Base-by-base conservation (phyloP, 2,329 filamentous ascomycete genomes). In the Diaporthe sp. region DNA sequence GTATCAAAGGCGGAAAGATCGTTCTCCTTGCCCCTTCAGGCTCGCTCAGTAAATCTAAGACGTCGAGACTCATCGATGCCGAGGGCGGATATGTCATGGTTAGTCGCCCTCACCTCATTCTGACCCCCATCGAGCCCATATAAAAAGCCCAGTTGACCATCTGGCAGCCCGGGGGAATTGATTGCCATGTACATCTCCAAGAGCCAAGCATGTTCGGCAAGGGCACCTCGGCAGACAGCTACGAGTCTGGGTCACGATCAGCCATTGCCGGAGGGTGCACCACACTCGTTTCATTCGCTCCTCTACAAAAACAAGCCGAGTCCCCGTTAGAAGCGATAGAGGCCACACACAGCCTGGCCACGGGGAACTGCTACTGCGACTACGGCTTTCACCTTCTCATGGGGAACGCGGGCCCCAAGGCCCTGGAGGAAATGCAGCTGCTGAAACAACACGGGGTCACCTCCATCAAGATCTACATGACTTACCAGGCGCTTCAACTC, bases 201-300 rank as follows among this genome's bases (percentile, higher is more conserved):
- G 83, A 85, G 77, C 83, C 82, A 17, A 81, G 78, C 66, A 76
- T 83, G 76, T 82, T 83, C 50, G 80, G 81, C 58, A 79, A 80
- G 71, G 79, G 81, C 2, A 76, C 76, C 6, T 81, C 81, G 5
- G 78, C 80, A 19, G 83, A 85, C 77, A 82, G 77, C 25, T 84
- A 78, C 56, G 79, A 78, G 70, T 70, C 76, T 25, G 75, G 73
- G 0, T 87, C 88, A 0, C 83, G 89, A 12, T 88, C 85, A 30
- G 90, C 89, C 6, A 84, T 91, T 70, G 88, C 88, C 3, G 89
- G 90, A 12, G 89, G 89, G 32, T 91, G 86, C 6, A 92, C 90
- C 0, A 91, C 90, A 0, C 83, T 92, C 19, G 80, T 92, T 10
- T 84, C 88, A 0, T 92, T 92, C 79, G 90, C 89, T 0, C 85